Evolutionary conservation across 805 yeast genomes (phyloP).

Genomic region (Candida ulmi): DNA sequence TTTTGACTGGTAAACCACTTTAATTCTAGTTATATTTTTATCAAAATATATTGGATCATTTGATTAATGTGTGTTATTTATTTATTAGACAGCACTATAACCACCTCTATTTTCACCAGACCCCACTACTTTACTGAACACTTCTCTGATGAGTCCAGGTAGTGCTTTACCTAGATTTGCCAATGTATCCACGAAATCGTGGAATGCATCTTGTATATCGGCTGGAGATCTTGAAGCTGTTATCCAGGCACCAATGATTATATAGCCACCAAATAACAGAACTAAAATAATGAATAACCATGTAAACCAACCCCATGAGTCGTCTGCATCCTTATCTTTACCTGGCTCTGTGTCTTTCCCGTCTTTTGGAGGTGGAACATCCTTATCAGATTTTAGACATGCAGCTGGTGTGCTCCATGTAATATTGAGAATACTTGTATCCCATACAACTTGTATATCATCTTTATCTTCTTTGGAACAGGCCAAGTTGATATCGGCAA

Average conservation of each 20-base stretch:
- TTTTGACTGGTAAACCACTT: slow-evolving; percentile 16
- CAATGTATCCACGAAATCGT: slow-evolving; percentile 66
- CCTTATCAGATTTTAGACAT: slow-evolving; percentile 30
- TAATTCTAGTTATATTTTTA: too few relatives aligned
- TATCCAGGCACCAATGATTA: slow-evolving; percentile 70
- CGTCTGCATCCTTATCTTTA: slow-evolving; percentile 24
- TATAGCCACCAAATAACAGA: slow-evolving; percentile 63
- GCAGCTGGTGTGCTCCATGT: slow-evolving; percentile 37
- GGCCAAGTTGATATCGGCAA: slow-evolving; percentile 40
- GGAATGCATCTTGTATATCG: slow-evolving; percentile 67
- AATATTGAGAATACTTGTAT: slow-evolving; percentile 22
- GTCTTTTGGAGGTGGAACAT: slow-evolving; percentile 20
- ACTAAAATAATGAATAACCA: slow-evolving; percentile 76
- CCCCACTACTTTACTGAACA: slow-evolving; percentile 61
- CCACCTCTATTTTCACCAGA: slow-evolving; percentile 68
- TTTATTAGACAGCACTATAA: slow-evolving; percentile 75
- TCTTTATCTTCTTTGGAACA: slow-evolving; percentile 39
- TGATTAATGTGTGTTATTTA: not conserved
- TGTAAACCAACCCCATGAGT: slow-evolving; percentile 74
- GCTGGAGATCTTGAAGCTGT: slow-evolving; percentile 62
- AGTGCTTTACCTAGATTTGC: slow-evolving; percentile 50
- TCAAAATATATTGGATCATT: too few relatives aligned
- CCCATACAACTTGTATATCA: slow-evolving; percentile 21
- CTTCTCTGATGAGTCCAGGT: slow-evolving; percentile 64
- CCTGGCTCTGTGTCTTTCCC: slow-evolving; percentile 24